Conservation (phyloP, 768 basidiomycete species). For the Hygrophorus pudorinus region DNA sequence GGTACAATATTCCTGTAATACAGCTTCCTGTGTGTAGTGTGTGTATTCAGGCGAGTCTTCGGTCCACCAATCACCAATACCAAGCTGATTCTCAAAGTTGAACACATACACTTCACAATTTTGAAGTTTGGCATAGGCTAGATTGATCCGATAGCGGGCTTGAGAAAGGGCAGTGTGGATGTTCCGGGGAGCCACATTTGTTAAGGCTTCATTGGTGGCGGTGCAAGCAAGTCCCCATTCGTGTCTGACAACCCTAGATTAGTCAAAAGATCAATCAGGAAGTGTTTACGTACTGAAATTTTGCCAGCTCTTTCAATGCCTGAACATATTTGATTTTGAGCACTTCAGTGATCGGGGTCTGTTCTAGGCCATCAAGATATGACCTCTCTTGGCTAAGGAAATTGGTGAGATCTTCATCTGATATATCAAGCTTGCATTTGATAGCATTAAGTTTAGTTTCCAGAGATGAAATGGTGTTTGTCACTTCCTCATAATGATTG, state of each 20-base stretch:
- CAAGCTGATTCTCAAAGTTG: constrained; percentile 9
- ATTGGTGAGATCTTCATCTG: background rate
- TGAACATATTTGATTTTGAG: background rate
- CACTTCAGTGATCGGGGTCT: background rate
- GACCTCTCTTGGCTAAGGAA: background rate
- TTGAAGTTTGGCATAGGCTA: too few species aligned
- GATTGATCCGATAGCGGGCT: too few species aligned
- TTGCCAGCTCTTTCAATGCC: background rate
- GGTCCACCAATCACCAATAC: constrained; percentile 9
- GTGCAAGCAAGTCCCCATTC: background rate
- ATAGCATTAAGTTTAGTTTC: background rate
- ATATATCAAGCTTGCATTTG: background rate
- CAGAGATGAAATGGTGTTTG: background rate
- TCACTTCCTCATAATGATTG: constrained; percentile 3
- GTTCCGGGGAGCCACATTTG: background rate
- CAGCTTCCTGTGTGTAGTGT: background rate
- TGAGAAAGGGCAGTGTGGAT: too few species aligned
- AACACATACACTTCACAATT: background rate
- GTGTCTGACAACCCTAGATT: background rate
- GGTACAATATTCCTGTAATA: background rate
- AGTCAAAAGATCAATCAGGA: background rate
- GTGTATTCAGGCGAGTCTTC: constrained; percentile 5
- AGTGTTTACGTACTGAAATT: background rate
- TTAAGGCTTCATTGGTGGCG: background rate
- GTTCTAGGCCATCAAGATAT: background rate